These are phyloP conservation scores for Globisporangium spiculum DNA, from an alignment of 352 stramenopile genomes.

Conservation along the genomic window DNA sequence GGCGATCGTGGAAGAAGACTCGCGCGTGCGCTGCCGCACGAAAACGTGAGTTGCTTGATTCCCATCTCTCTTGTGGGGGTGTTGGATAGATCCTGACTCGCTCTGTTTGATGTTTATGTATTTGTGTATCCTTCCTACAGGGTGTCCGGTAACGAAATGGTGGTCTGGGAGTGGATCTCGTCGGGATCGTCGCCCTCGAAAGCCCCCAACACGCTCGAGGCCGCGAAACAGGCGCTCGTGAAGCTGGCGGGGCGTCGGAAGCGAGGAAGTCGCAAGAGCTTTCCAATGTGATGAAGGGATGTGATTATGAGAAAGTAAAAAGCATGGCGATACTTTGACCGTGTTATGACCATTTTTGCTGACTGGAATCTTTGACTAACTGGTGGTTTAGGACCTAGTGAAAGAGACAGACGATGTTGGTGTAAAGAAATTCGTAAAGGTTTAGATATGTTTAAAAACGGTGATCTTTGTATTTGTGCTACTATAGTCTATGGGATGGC, in stretches of 20 bases:
- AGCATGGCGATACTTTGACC: not conserved
- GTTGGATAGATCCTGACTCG: slow-evolving; percentile 8
- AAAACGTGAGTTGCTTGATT: slow-evolving; percentile 37
- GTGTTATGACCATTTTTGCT: not conserved
- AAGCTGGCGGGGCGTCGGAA: slow-evolving; percentile 14
- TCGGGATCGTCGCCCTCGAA: slow-evolving; percentile 31
- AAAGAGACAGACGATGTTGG: not conserved
- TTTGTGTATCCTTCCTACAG: slow-evolving; percentile 22
- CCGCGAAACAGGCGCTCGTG: slow-evolving; percentile 12
- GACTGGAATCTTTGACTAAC: not conserved
- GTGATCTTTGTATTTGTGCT: not conserved
- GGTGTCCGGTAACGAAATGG: slow-evolving; percentile 35
- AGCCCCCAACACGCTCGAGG: slow-evolving; percentile 13
- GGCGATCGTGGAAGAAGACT: slow-evolving; percentile 53
- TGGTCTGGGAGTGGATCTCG: slow-evolving; percentile 64
- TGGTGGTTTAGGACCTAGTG: not conserved
- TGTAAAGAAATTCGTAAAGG: not conserved
- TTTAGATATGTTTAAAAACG: not conserved
- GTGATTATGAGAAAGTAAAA: not conserved
- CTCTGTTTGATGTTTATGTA: not conserved
- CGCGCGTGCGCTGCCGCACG: slow-evolving; percentile 36
- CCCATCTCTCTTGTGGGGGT: not conserved
- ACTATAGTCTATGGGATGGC: not conserved
- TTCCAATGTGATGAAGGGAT: slow-evolving; percentile 14
- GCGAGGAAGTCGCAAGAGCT: slow-evolving; percentile 18